Evolutionary conservation across 768 basidiomycete genomes (phyloP), one percentile per base, ranked within the genome.

Genomic region (Termitomyces sp.): DNA sequence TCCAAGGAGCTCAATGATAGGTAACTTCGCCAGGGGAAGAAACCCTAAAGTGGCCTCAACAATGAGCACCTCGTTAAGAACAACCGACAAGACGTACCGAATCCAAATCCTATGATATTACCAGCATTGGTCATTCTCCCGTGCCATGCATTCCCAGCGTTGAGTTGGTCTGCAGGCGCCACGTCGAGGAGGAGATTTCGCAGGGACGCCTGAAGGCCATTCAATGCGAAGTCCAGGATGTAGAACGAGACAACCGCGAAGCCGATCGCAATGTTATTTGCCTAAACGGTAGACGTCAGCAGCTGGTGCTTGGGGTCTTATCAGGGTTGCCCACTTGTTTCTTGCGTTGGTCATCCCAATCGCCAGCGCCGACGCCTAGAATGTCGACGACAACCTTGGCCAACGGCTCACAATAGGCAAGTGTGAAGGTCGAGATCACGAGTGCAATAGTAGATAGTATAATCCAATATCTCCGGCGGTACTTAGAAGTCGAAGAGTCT

Each of bases 131-230:
- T 88, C 90, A 98, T 97, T 57, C 93, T 79, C 43, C 95, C 90
- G 58, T 98, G 94, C 94, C 96, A 99, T 32, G 97, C 97, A 72
- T 98, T 99, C 4, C 89, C 94, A n/a, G 85, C 80, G 53, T 88
- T 94, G 12, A 98, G 82, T 68, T 98, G 96, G 57, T 86, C 82
- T 13, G 91, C 82, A 6, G 97, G 95, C 0, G 92, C 84, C 48
- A 96, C 74, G 66, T 99, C 97, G 55, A 99, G 79, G 12, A 98
- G 78, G n/a, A 99, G 83, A 69, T 97, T 97, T 47, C 94, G 78
- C 32, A 98, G 75, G 11, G 94, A 96, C 2, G 91, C 92, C 78
- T 96, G 93, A 43, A 96, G 71, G 4, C 92, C 97, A 68, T 99
- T 99, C 54, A 99, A 79, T n/a, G 94, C 91, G 66, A 99, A 99